These are phyloP conservation scores for Austropuccinia psidii DNA, from an alignment of 1,284 basidiomycete species.

Conservation along the genomic window DNA sequence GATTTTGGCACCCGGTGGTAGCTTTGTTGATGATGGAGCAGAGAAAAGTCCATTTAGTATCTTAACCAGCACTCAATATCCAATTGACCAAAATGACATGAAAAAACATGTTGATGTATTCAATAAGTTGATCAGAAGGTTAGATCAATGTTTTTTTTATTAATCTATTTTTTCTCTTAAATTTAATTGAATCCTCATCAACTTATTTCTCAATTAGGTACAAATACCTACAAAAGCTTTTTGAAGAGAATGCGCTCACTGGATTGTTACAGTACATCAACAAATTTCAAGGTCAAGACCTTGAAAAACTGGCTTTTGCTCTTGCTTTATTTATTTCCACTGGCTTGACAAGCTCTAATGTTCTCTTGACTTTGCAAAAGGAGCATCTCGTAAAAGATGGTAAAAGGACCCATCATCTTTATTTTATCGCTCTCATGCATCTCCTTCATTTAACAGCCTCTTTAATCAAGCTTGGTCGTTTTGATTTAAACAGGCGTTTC, in stretches of 20 bases:
- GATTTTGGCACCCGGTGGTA: slow-evolving; percentile 88
- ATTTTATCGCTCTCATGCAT: slow-evolving; percentile 52
- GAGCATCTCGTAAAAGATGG: slow-evolving; percentile 86
- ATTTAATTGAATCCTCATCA: background rate
- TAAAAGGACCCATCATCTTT: background rate
- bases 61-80: slow-evolving; percentile 64
- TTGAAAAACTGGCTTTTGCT: slow-evolving; percentile 72
- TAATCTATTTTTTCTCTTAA: slow-evolving; percentile 23
- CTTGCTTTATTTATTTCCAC: slow-evolving; percentile 73
- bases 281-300: slow-evolving; percentile 44
- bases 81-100: slow-evolving; percentile 63
- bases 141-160: slow-evolving; percentile 38
- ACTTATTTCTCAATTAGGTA: slow-evolving; percentile 60
- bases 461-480: slow-evolving; percentile 6
- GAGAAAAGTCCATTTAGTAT: slow-evolving; percentile 73
- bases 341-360: slow-evolving; percentile 66
- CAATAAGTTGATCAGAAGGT: slow-evolving; percentile 91
- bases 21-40: slow-evolving; percentile 76
- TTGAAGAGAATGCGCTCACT: slow-evolving; percentile 76
- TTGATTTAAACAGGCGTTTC: slow-evolving; percentile 54
- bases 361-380: slow-evolving; percentile 73
- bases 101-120: slow-evolving; percentile 87
- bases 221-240: slow-evolving; percentile 94
- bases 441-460: background rate
- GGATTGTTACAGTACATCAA: slow-evolving; percentile 60